These are phyloP conservation scores for Ceratocystis destructans DNA, from an alignment of 2,329 filamentous ascomycete genomes.

Conservation along the genomic window DNA sequence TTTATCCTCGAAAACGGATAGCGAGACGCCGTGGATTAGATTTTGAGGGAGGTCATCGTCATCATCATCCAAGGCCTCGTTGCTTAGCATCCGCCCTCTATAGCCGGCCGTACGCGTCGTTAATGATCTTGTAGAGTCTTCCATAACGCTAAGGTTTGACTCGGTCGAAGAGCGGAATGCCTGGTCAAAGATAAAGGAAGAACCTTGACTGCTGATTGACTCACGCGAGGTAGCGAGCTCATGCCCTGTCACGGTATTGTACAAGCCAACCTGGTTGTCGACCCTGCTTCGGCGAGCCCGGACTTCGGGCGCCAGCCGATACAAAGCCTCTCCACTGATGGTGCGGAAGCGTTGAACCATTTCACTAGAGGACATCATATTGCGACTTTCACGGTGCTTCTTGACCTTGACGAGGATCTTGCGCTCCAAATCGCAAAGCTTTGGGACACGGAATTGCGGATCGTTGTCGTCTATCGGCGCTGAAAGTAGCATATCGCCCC, in stretches of 20 bases:
- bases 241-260: neutral
- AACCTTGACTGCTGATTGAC: neutral
- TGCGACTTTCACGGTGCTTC: slow-evolving; percentile 32
- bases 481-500: slow-evolving; percentile 61
- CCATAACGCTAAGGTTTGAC: neutral
- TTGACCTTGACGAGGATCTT: slow-evolving; percentile 83
- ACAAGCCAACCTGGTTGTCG: slow-evolving; percentile 16
- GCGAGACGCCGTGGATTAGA: slow-evolving; percentile 1
- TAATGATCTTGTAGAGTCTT: neutral
- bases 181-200: neutral
- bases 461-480: slow-evolving; percentile 36
- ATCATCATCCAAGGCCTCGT: neutral
- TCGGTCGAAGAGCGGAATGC: neutral
- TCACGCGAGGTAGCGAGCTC: neutral
- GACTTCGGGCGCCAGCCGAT: slow-evolving; percentile 11
- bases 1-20: neutral
- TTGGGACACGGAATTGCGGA: slow-evolving; percentile 46
- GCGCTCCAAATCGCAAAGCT: slow-evolving; percentile 54
- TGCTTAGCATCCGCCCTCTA: neutral
- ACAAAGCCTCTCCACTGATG: slow-evolving; percentile 26
- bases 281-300: neutral
- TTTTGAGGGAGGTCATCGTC: neutral
- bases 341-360: slow-evolving; percentile 25
- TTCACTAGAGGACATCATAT: slow-evolving; percentile 11
- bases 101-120: neutral